Base-by-base conservation (phyloP, 1,284 basidiomycete species). In the Cryptococcus sp. region DNA sequence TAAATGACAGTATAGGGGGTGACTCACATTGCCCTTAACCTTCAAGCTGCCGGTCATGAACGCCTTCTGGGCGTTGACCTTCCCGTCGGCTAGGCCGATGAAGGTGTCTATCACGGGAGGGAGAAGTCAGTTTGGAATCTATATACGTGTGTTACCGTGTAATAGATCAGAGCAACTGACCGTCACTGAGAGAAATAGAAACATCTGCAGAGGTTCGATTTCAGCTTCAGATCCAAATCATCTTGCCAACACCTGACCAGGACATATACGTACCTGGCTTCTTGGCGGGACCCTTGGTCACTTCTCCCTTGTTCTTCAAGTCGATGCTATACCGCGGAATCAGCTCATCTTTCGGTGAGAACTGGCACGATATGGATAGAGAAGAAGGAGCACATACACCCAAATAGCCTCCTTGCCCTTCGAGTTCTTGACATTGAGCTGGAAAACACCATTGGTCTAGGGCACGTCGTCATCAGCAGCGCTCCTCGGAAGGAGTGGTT, bases 371-470 rank as follows among this genome's bases (percentile, higher is more conserved):
- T 9, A 33, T 33, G 15, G 45, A 20, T 44, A 20, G 12, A 39
- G 40, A 24, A 51, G 21, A 39, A 35, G 7, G 21, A 20, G 15
- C 4, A 65, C 71, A 53, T 46, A 73, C 72, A 72, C 68, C 89
- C 90, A 94, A 46, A 82, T 81, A 47, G 81, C 89, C 71, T 88
- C 86, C 76, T 89, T 82, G 66, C 88, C 89, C 37, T 82, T 82
- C 18, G 77, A 79, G 73, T 93, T 92, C 78, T 88, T 86, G 68
- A 96, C 84, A 62, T 86, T 85, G 61, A 97, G 81, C 79, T 95
- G 88, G 76, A 97, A 95, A 76, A 94, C 84, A 64, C 89, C 91
- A 73, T 91, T 93, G 60, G 88, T 91, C 92, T 95, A 64, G 2
- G 28, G 21, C 3, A 36, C n/a, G 46, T 28, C 16, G 21, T 8